Evolutionary conservation across 345 rosid genomes (phyloP), one percentile per base, ranked within the genome.

Genomic region (Salix suchowensis): DNA sequence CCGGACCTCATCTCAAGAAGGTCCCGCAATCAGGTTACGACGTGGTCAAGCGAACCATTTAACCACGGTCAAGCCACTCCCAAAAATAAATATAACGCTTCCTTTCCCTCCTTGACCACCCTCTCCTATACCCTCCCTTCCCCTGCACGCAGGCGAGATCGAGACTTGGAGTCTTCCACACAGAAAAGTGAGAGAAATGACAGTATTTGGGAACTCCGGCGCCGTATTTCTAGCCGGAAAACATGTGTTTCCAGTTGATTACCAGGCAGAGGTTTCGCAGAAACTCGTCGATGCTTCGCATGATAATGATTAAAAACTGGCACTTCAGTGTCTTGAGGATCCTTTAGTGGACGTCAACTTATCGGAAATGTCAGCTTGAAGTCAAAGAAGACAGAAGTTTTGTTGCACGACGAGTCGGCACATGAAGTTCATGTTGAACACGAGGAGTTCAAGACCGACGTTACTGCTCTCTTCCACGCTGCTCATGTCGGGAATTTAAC

Each of bases 381-480:
- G 80, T 79, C 90, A 48, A 85, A 93, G 86, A 86, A 83, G 84
- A 83, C 88, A 42, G 95, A 91, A 76, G 85, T 92, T 60, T 87
- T 90, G 67, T 81, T 89, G 82, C 85, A 85, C 26, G 93, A 86
- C 14, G 95, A 94, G 81, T 81, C 86, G 15, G 78, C 98, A 5
- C 80, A 86, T 67, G 94, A 93, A 81, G 89, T 92, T 62, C 78
- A 79, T 23, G 87, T 91, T 2, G 97, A 86, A 83, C 87, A 86
- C 78, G 97, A 91, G 83, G 99, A 96, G 88, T 89, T 96, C 74
- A 89, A 83, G 84, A 92, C 98, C 28, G 97, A 96, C 76, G 97
- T 96, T 39, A 87, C 95, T 44, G 89, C 99, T 71, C 82, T 96
- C 71, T 92, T 93, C 85, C 93, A 92, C 83, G 96, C 97, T 75